These are phyloP conservation scores for Clathrus columnatus DNA, from an alignment of 768 basidiomycete genomes.

Conservation along the genomic window DNA sequence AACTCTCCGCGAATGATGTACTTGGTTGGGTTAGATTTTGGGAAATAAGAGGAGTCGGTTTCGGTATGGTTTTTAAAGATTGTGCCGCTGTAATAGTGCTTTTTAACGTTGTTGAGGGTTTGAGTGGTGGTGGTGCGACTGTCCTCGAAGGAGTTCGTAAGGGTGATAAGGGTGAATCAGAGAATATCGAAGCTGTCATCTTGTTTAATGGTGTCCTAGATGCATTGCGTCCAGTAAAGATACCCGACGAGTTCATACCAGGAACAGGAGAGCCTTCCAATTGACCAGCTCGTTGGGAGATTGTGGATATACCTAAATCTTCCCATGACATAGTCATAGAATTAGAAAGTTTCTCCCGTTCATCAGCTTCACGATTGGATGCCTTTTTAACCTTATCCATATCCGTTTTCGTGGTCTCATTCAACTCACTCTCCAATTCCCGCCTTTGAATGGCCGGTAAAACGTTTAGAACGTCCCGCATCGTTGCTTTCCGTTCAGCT, in stretches of 20 bases:
- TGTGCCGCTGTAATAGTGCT: background rate
- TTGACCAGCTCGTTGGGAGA: background rate
- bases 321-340: slow-evolving; percentile 6
- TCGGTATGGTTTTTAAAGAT: background rate
- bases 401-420: background rate
- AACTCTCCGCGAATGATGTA: background rate
- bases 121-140: background rate
- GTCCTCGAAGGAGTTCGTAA: background rate
- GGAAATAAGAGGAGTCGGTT: background rate
- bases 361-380: background rate
- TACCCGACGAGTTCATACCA: background rate
- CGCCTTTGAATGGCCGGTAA: slow-evolving; percentile 5
- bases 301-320: background rate
- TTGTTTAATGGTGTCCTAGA: background rate
- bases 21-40: background rate
- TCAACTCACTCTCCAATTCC: slow-evolving; percentile 1
- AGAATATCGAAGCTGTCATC: background rate
- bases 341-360: background rate
- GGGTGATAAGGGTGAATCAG: background rate
- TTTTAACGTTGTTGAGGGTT: background rate
- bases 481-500: background rate
- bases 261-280: slow-evolving; percentile 9
- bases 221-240: background rate
- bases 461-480: slow-evolving; percentile 7
- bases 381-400: background rate